Conservation (phyloP, 1,284 basidiomycete genomes). For the Fistulinella cinereoalba region DNA sequence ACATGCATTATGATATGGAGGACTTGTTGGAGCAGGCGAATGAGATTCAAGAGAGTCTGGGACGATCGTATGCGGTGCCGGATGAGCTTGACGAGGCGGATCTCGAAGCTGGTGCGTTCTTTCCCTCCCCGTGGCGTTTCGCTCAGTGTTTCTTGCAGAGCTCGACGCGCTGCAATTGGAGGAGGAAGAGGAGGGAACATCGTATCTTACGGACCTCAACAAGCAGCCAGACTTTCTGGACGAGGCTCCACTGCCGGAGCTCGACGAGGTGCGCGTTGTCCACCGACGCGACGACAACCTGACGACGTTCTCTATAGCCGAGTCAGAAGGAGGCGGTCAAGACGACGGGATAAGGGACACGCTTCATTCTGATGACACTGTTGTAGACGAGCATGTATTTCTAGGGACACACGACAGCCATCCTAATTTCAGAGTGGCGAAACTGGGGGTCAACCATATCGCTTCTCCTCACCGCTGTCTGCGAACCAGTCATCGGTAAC, state of each 20-base stretch:
- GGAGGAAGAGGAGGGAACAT: slow-evolving; percentile 83
- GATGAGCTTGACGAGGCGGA: slow-evolving; percentile 98
- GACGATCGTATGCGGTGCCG: slow-evolving; percentile 92
- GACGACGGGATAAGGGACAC: slow-evolving; percentile 39
- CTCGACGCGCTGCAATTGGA: slow-evolving; percentile 87
- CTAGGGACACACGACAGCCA: slow-evolving; percentile 3
- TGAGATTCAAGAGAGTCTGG: slow-evolving; percentile 94
- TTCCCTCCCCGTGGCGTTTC: slow-evolving; percentile 1
- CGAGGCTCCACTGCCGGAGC: slow-evolving; percentile 73
- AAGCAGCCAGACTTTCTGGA: slow-evolving; percentile 90
- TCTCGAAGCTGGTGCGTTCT: slow-evolving; percentile 82
- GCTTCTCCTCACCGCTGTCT: slow-evolving; percentile 45
- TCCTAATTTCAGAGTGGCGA: background rate
- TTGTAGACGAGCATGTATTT: slow-evolving; percentile 18
- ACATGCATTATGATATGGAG: slow-evolving; percentile 97
- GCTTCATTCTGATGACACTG: slow-evolving; percentile 4
- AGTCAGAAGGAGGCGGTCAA: slow-evolving; percentile 53
- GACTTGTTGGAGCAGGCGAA: slow-evolving; percentile 96
- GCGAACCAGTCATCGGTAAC: slow-evolving; percentile 75
- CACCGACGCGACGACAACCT: background rate
- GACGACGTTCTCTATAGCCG: slow-evolving; percentile 17
- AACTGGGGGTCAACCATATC: slow-evolving; percentile 53
- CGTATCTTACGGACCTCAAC: slow-evolving; percentile 82
- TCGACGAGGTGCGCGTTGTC: slow-evolving; percentile 48
- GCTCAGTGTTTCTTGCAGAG: slow-evolving; percentile 50